A percentile compares a stretch with the other conserved stretches of the same genome.
phyloP scores from a whole-genome alignment of 2,329 filamentous ascomycete species.

The Dissoconium aciculare region DNA sequence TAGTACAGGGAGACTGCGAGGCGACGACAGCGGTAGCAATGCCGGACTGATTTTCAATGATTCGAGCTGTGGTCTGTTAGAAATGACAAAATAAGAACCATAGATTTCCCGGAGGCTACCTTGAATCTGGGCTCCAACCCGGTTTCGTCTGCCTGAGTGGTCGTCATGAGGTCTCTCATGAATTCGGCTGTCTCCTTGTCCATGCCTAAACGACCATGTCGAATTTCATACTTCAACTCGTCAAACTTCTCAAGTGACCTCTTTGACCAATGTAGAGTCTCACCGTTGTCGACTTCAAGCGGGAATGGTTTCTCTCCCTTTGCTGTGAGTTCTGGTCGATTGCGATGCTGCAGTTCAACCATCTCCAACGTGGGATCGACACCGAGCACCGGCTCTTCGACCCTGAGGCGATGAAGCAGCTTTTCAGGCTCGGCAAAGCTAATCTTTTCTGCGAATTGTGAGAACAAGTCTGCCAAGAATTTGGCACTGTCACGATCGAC shows the following conservation, averaged over 20 bases:
- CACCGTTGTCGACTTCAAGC: constrained; percentile 29
- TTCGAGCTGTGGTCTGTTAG: constrained; percentile 19
- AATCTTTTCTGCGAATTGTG: constrained; percentile 5
- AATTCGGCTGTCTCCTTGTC: constrained; percentile 23
- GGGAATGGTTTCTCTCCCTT: constrained; percentile 18
- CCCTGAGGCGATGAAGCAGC: constrained; percentile 19
- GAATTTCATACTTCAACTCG: constrained; percentile 8
- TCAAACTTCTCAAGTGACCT: constrained; percentile 8
- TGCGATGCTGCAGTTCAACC: constrained; percentile 22
- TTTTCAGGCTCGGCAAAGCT: constrained; percentile 1
- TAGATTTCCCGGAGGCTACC: constrained; percentile 5
- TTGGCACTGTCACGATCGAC: constrained; percentile 15
- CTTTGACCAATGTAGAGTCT: constrained; percentile 29
- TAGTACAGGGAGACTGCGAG: constrained; percentile 21
- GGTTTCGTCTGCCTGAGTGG: constrained; percentile 8
- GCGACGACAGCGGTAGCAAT: constrained; percentile 32
- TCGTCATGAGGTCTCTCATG: constrained; percentile 23
- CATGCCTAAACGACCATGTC: constrained; percentile 26
- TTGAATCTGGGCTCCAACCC: constrained; percentile 16
- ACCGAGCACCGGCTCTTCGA: constrained; percentile 34
- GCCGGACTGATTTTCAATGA: constrained; percentile 30
- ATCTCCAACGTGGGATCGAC: constrained; percentile 34
- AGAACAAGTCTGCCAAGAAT: constrained; percentile 15
- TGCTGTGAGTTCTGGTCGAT: constrained; percentile 9
- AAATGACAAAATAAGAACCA: background rate